Conservation (phyloP, 768 basidiomycete species). For the Russula sp. region DNA sequence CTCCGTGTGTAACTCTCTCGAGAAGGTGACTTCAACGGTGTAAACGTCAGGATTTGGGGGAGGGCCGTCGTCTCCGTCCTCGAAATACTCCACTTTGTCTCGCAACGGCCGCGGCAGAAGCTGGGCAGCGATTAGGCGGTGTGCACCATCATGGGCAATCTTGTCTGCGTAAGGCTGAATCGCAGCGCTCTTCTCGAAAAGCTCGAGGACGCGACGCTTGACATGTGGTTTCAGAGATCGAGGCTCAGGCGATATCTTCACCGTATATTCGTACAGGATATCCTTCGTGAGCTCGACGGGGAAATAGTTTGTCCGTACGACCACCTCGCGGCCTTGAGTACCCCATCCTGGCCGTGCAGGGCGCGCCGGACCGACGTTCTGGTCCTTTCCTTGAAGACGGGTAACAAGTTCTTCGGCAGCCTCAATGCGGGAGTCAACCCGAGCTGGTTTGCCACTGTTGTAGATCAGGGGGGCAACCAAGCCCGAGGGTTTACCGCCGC, state of each 20-base stretch:
- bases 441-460: no score
- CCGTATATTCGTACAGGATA: constrained; percentile 49
- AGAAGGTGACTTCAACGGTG: constrained; percentile 32
- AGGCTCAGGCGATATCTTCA: constrained; percentile 43
- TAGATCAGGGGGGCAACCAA: no score
- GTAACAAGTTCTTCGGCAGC: no score
- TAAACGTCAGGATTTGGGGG: constrained; percentile 34
- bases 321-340: constrained; percentile 32
- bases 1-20: constrained; percentile 27
- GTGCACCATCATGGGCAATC: constrained; percentile 44
- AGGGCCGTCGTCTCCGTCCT: constrained; percentile 35
- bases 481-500: no score
- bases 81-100: constrained; percentile 30
- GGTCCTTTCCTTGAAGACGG: no score
- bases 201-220: constrained; percentile 45
- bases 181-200: constrained; percentile 39
- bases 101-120: constrained; percentile 33
- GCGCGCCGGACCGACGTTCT: constrained; percentile 16
- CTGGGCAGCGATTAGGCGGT: constrained; percentile 35
- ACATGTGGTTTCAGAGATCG: constrained; percentile 35
- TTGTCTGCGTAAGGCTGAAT: constrained; percentile 33
- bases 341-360: constrained; percentile 20
- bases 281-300: constrained; percentile 40
- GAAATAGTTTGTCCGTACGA: constrained; percentile 58
- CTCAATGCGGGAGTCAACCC: no score